Evolutionary conservation across 1,284 basidiomycete genomes (phyloP).

Genomic region (Tylopilus sp.): DNA sequence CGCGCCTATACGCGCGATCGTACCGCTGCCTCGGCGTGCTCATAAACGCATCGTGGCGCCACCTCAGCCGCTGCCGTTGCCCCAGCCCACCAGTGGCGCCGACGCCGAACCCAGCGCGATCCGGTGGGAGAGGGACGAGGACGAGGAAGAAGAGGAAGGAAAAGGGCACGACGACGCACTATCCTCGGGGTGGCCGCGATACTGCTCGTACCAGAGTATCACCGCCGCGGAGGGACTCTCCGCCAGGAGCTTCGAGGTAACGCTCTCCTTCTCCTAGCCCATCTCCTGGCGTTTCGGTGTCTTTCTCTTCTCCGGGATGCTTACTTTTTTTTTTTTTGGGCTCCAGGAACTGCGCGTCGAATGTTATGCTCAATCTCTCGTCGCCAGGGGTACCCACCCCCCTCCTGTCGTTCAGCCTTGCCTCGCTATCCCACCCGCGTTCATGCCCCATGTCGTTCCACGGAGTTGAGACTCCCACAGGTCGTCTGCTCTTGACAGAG

Average conservation of each 20-base stretch:
- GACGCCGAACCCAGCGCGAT: too few species aligned
- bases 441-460: constrained; percentile 18
- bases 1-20: constrained; percentile 24
- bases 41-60: neutral
- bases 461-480: neutral
- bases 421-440: constrained; percentile 31
- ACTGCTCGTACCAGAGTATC: constrained; percentile 29
- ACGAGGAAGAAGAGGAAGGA: neutral
- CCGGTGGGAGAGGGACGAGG: neutral
- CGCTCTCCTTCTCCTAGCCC: too few species aligned
- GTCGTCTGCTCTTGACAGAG: neutral
- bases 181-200: neutral
- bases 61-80: too few species aligned
- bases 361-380: constrained; percentile 30
- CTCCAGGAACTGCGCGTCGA: constrained; percentile 27
- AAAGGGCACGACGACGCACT: neutral
- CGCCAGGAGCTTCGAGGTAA: constrained; percentile 31
- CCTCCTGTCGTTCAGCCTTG: constrained; percentile 12
- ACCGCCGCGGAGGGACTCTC: constrained; percentile 24
- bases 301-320: neutral
- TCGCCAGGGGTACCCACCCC: constrained; percentile 26
- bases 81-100: too few species aligned
- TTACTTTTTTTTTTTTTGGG: neutral
- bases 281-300: too few species aligned
- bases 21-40: constrained; percentile 19